Conservation (phyloP, 257 asterid genomes). For the Schizonepeta tenuifolia region DNA sequence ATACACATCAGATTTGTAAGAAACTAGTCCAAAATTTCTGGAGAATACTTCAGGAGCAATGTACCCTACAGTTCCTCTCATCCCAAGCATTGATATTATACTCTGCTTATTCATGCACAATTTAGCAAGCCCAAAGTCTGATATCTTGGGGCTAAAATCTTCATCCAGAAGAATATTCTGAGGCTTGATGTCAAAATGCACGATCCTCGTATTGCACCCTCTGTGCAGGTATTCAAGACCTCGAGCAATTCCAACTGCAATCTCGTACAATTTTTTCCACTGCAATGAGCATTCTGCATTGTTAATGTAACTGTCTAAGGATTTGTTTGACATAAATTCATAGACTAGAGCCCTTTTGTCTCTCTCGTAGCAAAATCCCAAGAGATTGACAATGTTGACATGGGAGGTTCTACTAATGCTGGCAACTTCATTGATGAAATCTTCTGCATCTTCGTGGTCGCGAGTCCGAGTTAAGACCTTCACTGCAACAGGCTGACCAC, state of each 20-base stretch:
- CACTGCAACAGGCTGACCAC: not conserved
- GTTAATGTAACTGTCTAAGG: not conserved
- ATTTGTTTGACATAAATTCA: not conserved
- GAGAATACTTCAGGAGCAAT: constrained; percentile 67
- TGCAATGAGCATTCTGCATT: constrained; percentile 33
- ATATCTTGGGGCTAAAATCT: constrained; percentile 63
- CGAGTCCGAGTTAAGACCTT: constrained; percentile 3
- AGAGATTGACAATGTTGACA: not conserved
- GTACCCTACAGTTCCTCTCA: constrained; percentile 64
- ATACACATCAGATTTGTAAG: constrained; percentile 68
- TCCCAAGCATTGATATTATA: constrained; percentile 41
- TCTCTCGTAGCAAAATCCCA: not conserved
- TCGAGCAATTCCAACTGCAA: constrained; percentile 61
- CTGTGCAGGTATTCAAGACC: constrained; percentile 69
- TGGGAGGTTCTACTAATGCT: constrained; percentile 28
- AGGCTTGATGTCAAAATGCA: constrained; percentile 77
- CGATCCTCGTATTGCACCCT: constrained; percentile 65
- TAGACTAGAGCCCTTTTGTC: not conserved
- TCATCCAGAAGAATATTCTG: constrained; percentile 66
- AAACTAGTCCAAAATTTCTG: constrained; percentile 54
- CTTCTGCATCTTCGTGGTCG: not conserved
- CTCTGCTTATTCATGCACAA: constrained; percentile 52
- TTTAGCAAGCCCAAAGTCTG: constrained; percentile 76
- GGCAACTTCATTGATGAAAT: not conserved
- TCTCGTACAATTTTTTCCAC: constrained; percentile 45